phyloP scores from a whole-genome alignment of 2,329 filamentous ascomycete genomes.

The Exophiala alcalophila region DNA sequence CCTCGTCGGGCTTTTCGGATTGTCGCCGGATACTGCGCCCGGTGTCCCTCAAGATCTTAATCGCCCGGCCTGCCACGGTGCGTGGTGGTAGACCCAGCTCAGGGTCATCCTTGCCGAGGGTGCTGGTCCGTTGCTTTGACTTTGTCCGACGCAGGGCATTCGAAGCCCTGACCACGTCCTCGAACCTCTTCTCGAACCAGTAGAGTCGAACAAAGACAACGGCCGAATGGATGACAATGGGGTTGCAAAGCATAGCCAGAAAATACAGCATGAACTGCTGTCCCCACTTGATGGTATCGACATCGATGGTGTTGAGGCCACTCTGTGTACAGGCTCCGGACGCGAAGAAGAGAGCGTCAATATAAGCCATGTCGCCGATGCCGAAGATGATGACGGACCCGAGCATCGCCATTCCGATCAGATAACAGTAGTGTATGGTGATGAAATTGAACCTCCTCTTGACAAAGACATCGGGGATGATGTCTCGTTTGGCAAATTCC shows the following conservation, averaged over 20 bases:
- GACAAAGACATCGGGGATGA: conserved; percentile 39
- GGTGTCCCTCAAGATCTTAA: conserved; percentile 33
- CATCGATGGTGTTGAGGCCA: conserved; percentile 74
- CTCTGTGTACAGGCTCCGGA: conserved; percentile 85
- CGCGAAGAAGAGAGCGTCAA: conserved; percentile 87
- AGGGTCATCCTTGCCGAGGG: conserved; percentile 43
- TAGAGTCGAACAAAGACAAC: conserved; percentile 92
- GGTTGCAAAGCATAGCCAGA: conserved; percentile 70
- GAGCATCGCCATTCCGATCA: conserved; percentile 69
- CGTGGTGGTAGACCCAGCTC: conserved; percentile 16
- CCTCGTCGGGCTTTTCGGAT: conserved; percentile 11
- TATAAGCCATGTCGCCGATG: conserved; percentile 64
- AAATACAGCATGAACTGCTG: conserved; percentile 73
- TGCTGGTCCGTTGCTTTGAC: conserved; percentile 49
- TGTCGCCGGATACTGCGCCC: conserved; percentile 11
- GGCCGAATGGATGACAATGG: conserved; percentile 77
- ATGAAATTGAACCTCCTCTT: conserved; percentile 46
- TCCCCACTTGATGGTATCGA: conserved; percentile 66
- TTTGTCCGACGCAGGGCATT: conserved; percentile 63
- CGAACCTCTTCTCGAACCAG: conserved; percentile 97
- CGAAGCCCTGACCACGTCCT: conserved; percentile 74
- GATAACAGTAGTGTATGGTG: conserved; percentile 63
- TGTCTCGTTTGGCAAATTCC: conserved; percentile 34
- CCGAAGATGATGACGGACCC: conserved; percentile 75
- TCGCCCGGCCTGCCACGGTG: conserved; percentile 33